These are phyloP conservation scores for Ceratocystis destructans DNA, from an alignment of 2,329 filamentous ascomycete species.

Conservation along the genomic window DNA sequence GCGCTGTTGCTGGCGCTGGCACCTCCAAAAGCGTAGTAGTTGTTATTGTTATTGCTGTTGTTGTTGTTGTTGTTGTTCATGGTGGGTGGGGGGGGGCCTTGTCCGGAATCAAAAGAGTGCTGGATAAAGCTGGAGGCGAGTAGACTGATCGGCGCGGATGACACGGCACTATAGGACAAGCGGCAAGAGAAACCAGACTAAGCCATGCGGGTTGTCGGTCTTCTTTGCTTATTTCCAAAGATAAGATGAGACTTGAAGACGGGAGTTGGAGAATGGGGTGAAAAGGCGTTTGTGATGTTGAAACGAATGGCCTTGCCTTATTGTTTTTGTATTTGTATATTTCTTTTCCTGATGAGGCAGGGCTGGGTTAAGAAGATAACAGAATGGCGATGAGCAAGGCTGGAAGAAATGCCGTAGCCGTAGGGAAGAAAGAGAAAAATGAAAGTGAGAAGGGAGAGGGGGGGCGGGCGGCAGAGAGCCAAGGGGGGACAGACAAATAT, in stretches of 20 bases:
- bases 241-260: not conserved
- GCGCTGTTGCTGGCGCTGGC: too few species aligned
- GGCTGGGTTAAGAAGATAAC: not conserved
- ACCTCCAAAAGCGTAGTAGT: not conserved
- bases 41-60: not conserved
- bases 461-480: not conserved
- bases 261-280: not conserved
- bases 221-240: not conserved
- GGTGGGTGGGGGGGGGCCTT: not conserved
- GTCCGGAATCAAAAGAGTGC: not conserved
- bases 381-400: not conserved
- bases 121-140: not conserved
- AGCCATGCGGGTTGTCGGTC: not conserved
- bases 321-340: too few species aligned
- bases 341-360: not conserved
- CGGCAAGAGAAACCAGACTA: not conserved
- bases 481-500: not conserved
- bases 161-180: not conserved
- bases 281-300: not conserved
- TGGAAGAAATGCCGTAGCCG: not conserved
- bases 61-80: not conserved
- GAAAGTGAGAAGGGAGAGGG: not conserved
- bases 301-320: not conserved
- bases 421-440: not conserved
- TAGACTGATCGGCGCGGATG: not conserved